Conservation (phyloP, 2,329 filamentous ascomycete genomes). For the Colletotrichum salicis region DNA sequence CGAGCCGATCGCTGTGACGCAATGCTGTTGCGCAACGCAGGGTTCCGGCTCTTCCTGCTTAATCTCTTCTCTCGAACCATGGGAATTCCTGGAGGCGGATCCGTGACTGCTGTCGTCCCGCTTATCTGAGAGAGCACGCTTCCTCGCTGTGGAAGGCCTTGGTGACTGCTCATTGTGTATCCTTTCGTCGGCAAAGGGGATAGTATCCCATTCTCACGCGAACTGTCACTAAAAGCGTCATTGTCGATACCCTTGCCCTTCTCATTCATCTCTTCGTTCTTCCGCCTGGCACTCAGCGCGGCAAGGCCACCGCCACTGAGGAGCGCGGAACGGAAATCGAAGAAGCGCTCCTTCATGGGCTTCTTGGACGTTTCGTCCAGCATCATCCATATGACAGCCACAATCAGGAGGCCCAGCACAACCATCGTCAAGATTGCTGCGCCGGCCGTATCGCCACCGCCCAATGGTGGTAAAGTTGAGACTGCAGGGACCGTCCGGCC, state of each 20-base stretch:
- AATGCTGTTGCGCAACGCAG: slow-evolving; percentile 24
- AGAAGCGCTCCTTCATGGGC: slow-evolving; percentile 45
- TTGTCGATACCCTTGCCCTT: slow-evolving; percentile 32
- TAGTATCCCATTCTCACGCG: slow-evolving; percentile 8
- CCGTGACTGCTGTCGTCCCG: slow-evolving; percentile 7
- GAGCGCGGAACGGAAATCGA: slow-evolving; percentile 38
- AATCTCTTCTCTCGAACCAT: slow-evolving; percentile 30
- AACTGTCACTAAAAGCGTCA: slow-evolving; percentile 25
- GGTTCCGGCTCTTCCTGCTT: slow-evolving; percentile 16
- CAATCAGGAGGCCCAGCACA: slow-evolving; percentile 64
- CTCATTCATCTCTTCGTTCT: slow-evolving; percentile 26
- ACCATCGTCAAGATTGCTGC: slow-evolving; percentile 73
- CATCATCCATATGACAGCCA: slow-evolving; percentile 61
- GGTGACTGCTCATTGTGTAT: not conserved
- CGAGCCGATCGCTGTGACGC: slow-evolving; percentile 29
- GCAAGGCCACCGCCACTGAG: slow-evolving; percentile 19
- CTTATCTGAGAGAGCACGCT: slow-evolving; percentile 26
- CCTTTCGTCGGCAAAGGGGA: not conserved
- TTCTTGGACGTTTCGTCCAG: slow-evolving; percentile 57
- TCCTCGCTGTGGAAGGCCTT: not conserved
- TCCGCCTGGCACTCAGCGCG: slow-evolving; percentile 5
- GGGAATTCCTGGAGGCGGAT: slow-evolving; percentile 1
- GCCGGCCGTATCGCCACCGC: slow-evolving; percentile 71
- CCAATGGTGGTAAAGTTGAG: slow-evolving; percentile 46
- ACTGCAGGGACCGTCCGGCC: slow-evolving; percentile 47